phyloP scores from a whole-genome alignment of 805 yeast genomes.

The Pachysolen tannophilus region DNA sequence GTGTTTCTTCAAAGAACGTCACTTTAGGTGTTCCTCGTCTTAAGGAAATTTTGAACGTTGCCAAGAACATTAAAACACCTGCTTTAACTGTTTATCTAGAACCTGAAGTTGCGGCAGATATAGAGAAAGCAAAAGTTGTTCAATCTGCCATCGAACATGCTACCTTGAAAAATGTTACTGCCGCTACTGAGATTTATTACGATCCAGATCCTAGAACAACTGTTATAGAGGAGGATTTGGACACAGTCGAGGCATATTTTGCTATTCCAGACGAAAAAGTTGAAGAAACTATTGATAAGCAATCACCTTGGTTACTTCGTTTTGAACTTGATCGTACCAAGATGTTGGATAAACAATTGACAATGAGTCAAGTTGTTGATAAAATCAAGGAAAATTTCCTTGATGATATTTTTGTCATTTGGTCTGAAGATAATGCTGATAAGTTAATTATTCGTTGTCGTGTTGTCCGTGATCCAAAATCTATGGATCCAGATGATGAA shows the following conservation, averaged over 20 bases:
- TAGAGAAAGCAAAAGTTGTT: constrained; percentile 88
- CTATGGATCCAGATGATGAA: constrained; percentile 87
- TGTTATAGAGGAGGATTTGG: constrained; percentile 94
- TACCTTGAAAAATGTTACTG: constrained; percentile 85
- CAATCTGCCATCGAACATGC: constrained; percentile 98
- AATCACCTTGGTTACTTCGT: constrained; percentile 97
- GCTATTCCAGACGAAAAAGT: constrained; percentile 97
- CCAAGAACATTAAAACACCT: constrained; percentile 99
- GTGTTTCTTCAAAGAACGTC: constrained; percentile 94
- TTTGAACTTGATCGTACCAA: constrained; percentile 96
- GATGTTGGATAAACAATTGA: constrained; percentile 95
- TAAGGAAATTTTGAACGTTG: constrained; percentile 96
- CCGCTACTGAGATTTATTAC: constrained; percentile 94
- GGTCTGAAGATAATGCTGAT: constrained; percentile 99
- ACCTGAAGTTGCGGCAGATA: constrained; percentile 74
- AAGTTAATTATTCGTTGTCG: constrained; percentile 96
- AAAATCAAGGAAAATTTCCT: constrained; percentile 89
- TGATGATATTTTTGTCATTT: constrained; percentile 91
- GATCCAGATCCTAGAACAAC: constrained; percentile 98
- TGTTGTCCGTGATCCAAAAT: constrained; percentile 93
- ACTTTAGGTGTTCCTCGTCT: constrained; percentile 97
- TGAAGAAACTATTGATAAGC: constrained; percentile 87
- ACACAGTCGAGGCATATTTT: constrained; percentile 94
- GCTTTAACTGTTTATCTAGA: constrained; percentile 90
- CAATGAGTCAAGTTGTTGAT: constrained; percentile 97